These are phyloP conservation scores for Boletus reticuloceps DNA, from an alignment of 768 basidiomycete species.

Conservation along the genomic window DNA sequence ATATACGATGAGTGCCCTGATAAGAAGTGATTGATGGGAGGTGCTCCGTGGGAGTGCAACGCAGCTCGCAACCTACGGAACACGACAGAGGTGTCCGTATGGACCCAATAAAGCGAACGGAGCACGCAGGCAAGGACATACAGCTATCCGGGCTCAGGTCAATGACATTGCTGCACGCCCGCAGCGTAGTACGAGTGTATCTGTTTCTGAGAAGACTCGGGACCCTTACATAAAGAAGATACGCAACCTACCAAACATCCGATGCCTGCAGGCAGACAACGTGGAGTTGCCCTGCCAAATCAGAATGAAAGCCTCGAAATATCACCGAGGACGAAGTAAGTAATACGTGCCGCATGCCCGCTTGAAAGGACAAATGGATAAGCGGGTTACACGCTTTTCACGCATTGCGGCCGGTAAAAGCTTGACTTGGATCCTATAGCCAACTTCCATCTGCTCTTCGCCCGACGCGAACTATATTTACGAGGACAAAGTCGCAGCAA, in stretches of 20 bases:
- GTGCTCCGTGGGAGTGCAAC: slow-evolving; percentile 29
- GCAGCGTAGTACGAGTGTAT: neutral
- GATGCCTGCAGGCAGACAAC: slow-evolving; percentile 79
- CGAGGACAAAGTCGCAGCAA: slow-evolving; percentile 26
- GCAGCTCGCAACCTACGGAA: slow-evolving; percentile 13
- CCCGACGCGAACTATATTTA: slow-evolving; percentile 25
- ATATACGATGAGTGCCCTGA: slow-evolving; percentile 40
- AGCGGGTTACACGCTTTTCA: slow-evolving; percentile 52
- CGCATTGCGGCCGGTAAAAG: slow-evolving; percentile 44
- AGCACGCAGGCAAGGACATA: neutral
- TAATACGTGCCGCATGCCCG: slow-evolving; percentile 32
- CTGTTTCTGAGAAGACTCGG: slow-evolving; percentile 8
- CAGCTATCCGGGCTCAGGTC: neutral
- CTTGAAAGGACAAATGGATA: slow-evolving; percentile 43
- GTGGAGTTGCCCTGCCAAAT: slow-evolving; percentile 52
- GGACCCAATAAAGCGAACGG: neutral
- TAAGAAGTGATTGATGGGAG: slow-evolving; percentile 54
- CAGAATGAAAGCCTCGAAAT: slow-evolving; percentile 48
- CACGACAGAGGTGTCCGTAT: neutral
- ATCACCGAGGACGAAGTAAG: slow-evolving; percentile 30
- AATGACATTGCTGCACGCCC: neutral
- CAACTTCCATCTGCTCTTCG: slow-evolving; percentile 19
- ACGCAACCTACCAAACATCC: slow-evolving; percentile 37
- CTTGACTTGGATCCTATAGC: slow-evolving; percentile 32
- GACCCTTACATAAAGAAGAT: slow-evolving; percentile 45